Evolutionary conservation across 148 eudicot genomes (phyloP), one percentile per base, ranked within the genome.

Genomic region (Chenopodium suecicum): DNA sequence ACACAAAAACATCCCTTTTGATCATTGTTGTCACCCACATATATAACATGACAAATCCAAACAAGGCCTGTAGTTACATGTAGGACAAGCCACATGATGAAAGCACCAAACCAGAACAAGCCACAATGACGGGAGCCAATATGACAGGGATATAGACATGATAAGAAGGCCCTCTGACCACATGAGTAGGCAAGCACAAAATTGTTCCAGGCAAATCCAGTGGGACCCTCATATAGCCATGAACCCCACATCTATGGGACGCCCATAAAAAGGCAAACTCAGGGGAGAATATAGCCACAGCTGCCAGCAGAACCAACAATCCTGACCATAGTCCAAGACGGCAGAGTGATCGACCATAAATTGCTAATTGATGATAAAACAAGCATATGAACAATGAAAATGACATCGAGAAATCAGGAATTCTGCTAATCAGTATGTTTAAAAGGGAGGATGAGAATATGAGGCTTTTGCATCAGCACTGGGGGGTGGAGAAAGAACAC

Each of bases 181-280:
- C 56, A 17, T 80, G 63, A 22, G 82, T 67, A 72, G 89, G 87
- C 56, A 87, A 80, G 66, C 89, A 87, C 29, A 87, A 23, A 54
- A 71, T 85, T 80, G 77, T 84, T 52, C 84, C 84, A 25, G 89
- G 85, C 41, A 87, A 34, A 71, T 87, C 89, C 84, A 87, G 20
- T 56, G 89, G 87, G 11, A 87, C 64, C 71, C 77, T 87, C 62
- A 85, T 75, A 9, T 66, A 80, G 1, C 86, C 87, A 0, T 16
- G 50, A 1, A 27, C 77, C 4, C 62, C 68, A 48, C 89, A 87
- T 31, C 79, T 17, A 64, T 20, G 76, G 3, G 85, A 73, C 8
- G 89, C 76, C 5, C 78, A 68, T 32, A 87, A 79, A 63, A 87
- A 87, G 25, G 80, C 86, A 6, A 80, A 70, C 80, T 79, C 87